Evolutionary conservation across 495 filamentous ascomycete genomes (phyloP).

Genomic region (Achaetomiella virescens): DNA sequence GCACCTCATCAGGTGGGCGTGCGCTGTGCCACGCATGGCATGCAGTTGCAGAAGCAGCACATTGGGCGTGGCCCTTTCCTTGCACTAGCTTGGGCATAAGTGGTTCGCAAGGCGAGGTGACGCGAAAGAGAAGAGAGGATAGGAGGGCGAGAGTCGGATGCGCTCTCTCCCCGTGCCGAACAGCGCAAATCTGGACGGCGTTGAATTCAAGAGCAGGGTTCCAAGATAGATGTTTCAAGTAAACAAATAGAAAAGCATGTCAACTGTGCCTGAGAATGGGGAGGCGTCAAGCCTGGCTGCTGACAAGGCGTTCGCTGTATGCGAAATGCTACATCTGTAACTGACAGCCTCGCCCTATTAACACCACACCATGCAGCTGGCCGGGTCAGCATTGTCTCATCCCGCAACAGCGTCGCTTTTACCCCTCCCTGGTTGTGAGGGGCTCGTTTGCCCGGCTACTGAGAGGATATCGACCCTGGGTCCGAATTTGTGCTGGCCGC

Average conservation of each 20-base stretch:
- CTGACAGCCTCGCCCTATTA: not conserved
- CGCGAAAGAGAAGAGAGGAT: too few relatives aligned
- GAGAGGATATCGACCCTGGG: not conserved
- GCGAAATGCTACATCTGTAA: too few relatives aligned
- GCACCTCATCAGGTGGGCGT: not conserved
- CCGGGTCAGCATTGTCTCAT: not conserved
- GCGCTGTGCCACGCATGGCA: not conserved
- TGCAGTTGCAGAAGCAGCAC: not conserved
- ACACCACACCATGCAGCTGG: not conserved
- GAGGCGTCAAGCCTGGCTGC: too few relatives aligned
- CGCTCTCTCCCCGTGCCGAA: too few relatives aligned
- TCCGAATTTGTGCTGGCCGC: not conserved
- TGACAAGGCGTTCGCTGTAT: too few relatives aligned
- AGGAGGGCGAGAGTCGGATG: too few relatives aligned
- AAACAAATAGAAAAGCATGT: too few relatives aligned
- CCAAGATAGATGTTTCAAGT: too few relatives aligned
- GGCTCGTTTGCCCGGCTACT: slow-evolving; percentile 1
- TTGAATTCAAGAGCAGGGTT: too few relatives aligned
- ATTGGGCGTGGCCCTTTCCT: not conserved
- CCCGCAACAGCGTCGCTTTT: not conserved
- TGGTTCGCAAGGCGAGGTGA: too few relatives aligned
- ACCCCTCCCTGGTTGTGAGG: not conserved
- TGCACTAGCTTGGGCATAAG: not conserved
- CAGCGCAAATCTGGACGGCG: too few relatives aligned
- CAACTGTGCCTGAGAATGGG: too few relatives aligned